Evolutionary conservation across 805 yeast species (phyloP).

Genomic region (Kodamaea leandrae): DNA sequence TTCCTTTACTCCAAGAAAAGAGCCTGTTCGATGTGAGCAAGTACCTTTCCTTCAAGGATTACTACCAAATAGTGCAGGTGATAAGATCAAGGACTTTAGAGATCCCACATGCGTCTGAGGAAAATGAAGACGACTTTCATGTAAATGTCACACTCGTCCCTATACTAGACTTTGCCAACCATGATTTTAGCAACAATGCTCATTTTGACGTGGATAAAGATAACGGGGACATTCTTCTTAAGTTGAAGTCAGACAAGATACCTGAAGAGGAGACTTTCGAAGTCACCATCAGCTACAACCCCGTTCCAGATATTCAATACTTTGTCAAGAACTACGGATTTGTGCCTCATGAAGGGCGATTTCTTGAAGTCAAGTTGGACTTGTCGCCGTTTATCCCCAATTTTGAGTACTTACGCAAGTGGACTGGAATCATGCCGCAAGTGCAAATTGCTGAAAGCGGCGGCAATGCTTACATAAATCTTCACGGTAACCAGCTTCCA

Average conservation of each 20-base stretch:
- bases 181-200: constrained; percentile 48
- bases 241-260: constrained; percentile 4
- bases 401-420: constrained; percentile 20
- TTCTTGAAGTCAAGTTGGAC: constrained; percentile 13
- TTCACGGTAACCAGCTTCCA: constrained; percentile 19
- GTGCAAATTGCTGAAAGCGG: constrained; percentile 19
- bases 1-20: background rate
- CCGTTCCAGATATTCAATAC: constrained; percentile 21
- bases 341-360: constrained; percentile 20
- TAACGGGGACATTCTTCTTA: constrained; percentile 43
- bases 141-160: constrained; percentile 63
- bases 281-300: constrained; percentile 26
- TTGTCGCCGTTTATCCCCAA: constrained; percentile 11
- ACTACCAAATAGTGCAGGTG: constrained; percentile 39
- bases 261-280: constrained; percentile 12
- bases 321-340: constrained; percentile 33
- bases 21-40: constrained; percentile 10
- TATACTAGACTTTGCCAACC: constrained; percentile 66
- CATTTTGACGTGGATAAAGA: constrained; percentile 57
- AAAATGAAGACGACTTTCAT: constrained; percentile 35
- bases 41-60: constrained; percentile 19
- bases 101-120: constrained; percentile 46
- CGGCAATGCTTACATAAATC: constrained; percentile 16
- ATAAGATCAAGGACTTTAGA: constrained; percentile 61
- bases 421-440: constrained; percentile 29